Evolutionary conservation across 2,329 filamentous ascomycete genomes (phyloP), one percentile per base, ranked within the genome.

Genomic region (Talaromyces sp.): DNA sequence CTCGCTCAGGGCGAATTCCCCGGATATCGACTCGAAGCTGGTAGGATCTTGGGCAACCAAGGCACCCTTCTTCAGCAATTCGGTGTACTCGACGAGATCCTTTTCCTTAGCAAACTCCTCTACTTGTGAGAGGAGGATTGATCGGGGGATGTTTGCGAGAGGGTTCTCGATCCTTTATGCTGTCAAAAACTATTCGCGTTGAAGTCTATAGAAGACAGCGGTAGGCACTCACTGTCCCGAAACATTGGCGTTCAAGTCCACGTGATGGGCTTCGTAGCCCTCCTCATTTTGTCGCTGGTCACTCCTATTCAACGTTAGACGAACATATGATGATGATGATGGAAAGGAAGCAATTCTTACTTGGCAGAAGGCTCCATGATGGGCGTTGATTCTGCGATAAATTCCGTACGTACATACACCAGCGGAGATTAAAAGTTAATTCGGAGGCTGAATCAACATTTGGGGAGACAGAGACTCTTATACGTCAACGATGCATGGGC

Each of bases 21-120:
- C 47, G 25, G 47, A 50, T 17, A 50, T 78, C 73, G 15, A 85
- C 73, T 10, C 69, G 70, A 62, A 84, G 2, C 77, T 76, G 1
- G 74, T 72, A 4, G 83, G 82, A 61, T 84, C 78, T 60, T 81
- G 81, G 7, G 83, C 83, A n/a, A 84, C 74, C 3, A 85, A 73
- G 7, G 83, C 82, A 10, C 82, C 83, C 67, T 80, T 83, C 64
- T 80, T 73, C 58, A 85, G 69, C 0, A 81, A 69, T 4, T 76
- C 74, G 9, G 78, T 67, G 31, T 79, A 75, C 25, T 83, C 78
- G 8, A 65, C 68, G 39, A 85, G 69, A n/a, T 76, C 73, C 65
- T 80, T 72, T 39, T 79, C 71, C 15, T 72, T 70, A 19, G 80
- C 74, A 67, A 82, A 82, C 15, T 77, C 72, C 25, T 50, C 47